Percentiles rank a stretch among this genome's conserved stretches.
Evolutionary conservation across 1,284 basidiomycete genomes (phyloP).

Genomic region (Salmacisia buchloeana): DNA sequence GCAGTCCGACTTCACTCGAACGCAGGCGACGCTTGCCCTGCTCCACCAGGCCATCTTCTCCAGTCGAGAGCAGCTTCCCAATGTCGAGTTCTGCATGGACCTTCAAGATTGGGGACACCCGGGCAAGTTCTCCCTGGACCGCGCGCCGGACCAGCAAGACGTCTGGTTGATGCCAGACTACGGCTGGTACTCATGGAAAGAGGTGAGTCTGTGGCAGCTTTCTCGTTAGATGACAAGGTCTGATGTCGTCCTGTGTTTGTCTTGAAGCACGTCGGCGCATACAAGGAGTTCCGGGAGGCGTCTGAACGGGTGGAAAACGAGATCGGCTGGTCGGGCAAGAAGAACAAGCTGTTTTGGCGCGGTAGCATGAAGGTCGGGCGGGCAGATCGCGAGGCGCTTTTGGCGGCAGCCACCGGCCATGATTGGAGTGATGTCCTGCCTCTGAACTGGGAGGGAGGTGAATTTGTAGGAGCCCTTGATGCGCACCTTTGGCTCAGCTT

Average conservation of each 20-base stretch:
- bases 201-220: too few relatives aligned
- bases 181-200: conserved; percentile 44
- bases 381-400: conserved; percentile 33
- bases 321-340: conserved; percentile 31
- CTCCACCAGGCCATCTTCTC: conserved; percentile 33
- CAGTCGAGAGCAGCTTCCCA: conserved; percentile 36
- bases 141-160: conserved; percentile 32
- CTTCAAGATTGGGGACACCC: conserved; percentile 41
- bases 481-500: too few relatives aligned
- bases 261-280: conserved; percentile 14
- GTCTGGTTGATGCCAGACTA: conserved; percentile 50
- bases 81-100: conserved; percentile 46
- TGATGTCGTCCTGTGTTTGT: too few relatives aligned
- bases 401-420: conserved; percentile 25
- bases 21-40: conserved; percentile 32
- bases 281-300: conserved; percentile 32
- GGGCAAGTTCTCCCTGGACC: conserved; percentile 43
- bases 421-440: conserved; percentile 36
- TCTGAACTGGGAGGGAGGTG: conserved; percentile 24
- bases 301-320: conserved; percentile 25
- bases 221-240: too few relatives aligned
- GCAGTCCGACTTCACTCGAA: conserved; percentile 32
- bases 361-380: conserved; percentile 40
- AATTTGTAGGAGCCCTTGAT: too few relatives aligned
- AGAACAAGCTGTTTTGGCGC: conserved; percentile 38